Percentiles rank a stretch among this genome's conserved stretches.
Evolutionary conservation across 768 basidiomycete genomes (phyloP).

Genomic region (Gymnopilus junonius): DNA sequence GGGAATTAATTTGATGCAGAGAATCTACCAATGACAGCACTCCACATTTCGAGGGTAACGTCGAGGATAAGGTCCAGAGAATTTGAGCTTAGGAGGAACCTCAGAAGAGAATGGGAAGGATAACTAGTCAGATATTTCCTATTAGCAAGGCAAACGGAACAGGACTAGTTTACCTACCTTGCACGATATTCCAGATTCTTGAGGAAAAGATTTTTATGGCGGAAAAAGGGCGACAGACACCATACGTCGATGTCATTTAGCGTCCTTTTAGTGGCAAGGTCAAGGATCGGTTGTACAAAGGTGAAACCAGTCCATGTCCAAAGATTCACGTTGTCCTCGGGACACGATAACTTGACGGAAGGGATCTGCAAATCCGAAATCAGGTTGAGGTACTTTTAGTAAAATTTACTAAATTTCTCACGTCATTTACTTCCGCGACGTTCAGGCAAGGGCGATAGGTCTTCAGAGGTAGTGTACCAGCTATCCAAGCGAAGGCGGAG

Average conservation of each 20-base stretch:
- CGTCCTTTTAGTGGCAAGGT: constrained; percentile 53
- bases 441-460: constrained; percentile 45
- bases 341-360: constrained; percentile 52
- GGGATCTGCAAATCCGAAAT: constrained; percentile 43
- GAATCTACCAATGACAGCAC: constrained; percentile 51
- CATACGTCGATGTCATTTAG: constrained; percentile 60
- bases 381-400: background rate
- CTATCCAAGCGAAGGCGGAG: constrained; percentile 46
- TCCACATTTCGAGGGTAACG: constrained; percentile 61
- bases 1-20: background rate
- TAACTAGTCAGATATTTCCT: constrained; percentile 36
- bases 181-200: constrained; percentile 61
- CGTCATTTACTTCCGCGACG: constrained; percentile 54
- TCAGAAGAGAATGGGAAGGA: constrained; percentile 59
- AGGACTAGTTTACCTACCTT: constrained; percentile 30
- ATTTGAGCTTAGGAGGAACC: constrained; percentile 68
- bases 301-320: constrained; percentile 72
- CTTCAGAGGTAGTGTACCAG: constrained; percentile 62
- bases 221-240: constrained; percentile 69
- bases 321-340: constrained; percentile 66
- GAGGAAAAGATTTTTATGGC: constrained; percentile 67
- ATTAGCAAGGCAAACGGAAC: background rate
- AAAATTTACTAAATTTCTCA: constrained; percentile 26
- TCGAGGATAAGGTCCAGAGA: constrained; percentile 72
- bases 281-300: constrained; percentile 66